These are phyloP conservation scores for Fusarium armeniacum DNA, from an alignment of 2,329 filamentous ascomycete species.

Conservation along the genomic window DNA sequence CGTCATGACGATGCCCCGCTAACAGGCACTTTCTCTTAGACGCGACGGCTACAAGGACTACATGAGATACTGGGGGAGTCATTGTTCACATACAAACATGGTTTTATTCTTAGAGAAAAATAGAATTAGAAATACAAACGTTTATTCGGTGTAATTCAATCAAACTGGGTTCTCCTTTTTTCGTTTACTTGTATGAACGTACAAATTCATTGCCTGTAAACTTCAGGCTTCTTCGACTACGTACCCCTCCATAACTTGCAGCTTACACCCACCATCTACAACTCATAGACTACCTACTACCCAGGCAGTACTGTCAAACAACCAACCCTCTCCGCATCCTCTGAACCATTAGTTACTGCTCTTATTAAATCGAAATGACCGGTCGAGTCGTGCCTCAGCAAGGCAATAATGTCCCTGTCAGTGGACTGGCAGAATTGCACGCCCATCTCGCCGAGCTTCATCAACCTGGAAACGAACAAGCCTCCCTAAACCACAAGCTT, in stretches of 20 bases:
- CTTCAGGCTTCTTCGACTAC: constrained; percentile 27
- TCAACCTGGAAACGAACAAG: constrained; percentile 57
- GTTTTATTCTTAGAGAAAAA: neutral
- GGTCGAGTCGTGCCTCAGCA: constrained; percentile 55
- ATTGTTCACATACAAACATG: neutral
- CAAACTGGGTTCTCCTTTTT: neutral
- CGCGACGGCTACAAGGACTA: neutral
- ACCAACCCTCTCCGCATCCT: neutral
- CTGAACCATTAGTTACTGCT: neutral
- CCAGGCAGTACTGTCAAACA: neutral
- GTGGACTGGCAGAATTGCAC: constrained; percentile 67
- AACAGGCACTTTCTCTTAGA: neutral
- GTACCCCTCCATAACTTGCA: constrained; percentile 30
- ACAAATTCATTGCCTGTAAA: neutral
- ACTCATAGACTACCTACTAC: neutral
- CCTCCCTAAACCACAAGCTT: constrained; percentile 62
- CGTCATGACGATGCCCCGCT: constrained; percentile 39
- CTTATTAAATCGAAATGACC: constrained; percentile 44
- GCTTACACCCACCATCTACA: constrained; percentile 19
- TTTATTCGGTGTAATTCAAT: rapidly evolving
- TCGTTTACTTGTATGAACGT: neutral
- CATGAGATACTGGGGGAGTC: neutral
- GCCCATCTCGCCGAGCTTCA: constrained; percentile 65
- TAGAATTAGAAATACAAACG: neutral
- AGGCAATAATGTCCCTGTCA: constrained; percentile 56